A percentile compares a stretch with the other conserved stretches of the same genome.
phyloP scores from a whole-genome alignment of 2,329 filamentous ascomycete species.

The Grosmannia huntii region DNA sequence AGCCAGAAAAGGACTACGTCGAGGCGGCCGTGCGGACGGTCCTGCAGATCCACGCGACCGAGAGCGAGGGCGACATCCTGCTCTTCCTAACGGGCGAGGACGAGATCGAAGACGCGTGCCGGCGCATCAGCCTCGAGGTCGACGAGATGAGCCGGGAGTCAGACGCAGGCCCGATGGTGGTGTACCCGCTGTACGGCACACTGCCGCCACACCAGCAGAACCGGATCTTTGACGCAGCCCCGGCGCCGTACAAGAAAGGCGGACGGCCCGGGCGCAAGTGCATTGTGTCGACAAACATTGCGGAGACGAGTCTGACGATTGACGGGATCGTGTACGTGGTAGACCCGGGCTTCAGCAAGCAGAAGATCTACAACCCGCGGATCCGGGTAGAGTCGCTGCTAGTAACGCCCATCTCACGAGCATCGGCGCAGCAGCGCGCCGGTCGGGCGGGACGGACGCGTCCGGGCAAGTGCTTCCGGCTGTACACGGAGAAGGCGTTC shows the following conservation, averaged over 20 bases:
- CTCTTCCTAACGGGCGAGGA: slow-evolving; percentile 96
- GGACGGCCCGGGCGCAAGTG: slow-evolving; percentile 85
- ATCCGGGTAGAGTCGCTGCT: slow-evolving; percentile 92
- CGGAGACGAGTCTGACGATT: slow-evolving; percentile 93
- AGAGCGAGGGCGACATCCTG: slow-evolving; percentile 83
- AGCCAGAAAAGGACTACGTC: slow-evolving; percentile 92
- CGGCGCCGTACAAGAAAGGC: slow-evolving; percentile 55
- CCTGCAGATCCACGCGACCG: slow-evolving; percentile 88
- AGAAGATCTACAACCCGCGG: slow-evolving; percentile 97
- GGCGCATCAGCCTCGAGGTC: slow-evolving; percentile 80
- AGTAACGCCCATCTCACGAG: slow-evolving; percentile 97
- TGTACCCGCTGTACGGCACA: slow-evolving; percentile 90
- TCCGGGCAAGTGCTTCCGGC: slow-evolving; percentile 93
- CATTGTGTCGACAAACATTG: slow-evolving; percentile 94
- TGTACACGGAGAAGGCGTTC: slow-evolving; percentile 92
- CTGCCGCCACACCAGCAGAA: slow-evolving; percentile 89
- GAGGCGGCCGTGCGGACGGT: slow-evolving; percentile 92
- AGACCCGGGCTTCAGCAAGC: slow-evolving; percentile 98
- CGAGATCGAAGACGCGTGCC: slow-evolving; percentile 91
- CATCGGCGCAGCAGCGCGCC: slow-evolving; percentile 90
- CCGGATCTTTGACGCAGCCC: slow-evolving; percentile 85
- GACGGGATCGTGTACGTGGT: slow-evolving; percentile 98
- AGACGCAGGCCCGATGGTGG: slow-evolving; percentile 75
- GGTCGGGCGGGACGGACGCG: slow-evolving; percentile 98
- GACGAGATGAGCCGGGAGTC: slow-evolving; percentile 89